Evolutionary conservation across 345 rosid species (phyloP), one percentile per base, ranked within the genome.

Genomic region (Capsella bursapastoris): DNA sequence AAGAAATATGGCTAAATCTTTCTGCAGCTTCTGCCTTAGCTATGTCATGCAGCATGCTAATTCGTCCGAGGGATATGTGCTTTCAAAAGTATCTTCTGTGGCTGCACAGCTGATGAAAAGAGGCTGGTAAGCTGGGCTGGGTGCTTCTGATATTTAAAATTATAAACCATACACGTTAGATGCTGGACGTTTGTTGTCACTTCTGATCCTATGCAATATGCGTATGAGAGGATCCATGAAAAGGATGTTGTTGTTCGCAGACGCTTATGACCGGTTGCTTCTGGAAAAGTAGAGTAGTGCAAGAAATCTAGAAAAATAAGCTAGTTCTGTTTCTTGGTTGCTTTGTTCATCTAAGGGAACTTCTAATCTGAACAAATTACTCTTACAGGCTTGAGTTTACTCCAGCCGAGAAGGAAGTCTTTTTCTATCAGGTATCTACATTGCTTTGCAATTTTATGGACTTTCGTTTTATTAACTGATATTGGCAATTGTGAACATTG

Each of bases 91-190:
- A 61, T 92, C 97, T 78, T 95, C 98, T 34, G 99, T 95, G 76
- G 97, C 98, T 61, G 96, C 96, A 65, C 98, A 95, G 60, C 78
- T 95, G 85, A 81, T 95, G 84, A 95, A 95, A 86, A 89, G 99
- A 76, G 99, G 99, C 79, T 95, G 99, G 99, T 94, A 81, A 84
- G 88, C 79, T 60, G 62, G 10, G 48, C 38, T 78, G 53, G 25
- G 4, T 49, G 34, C 62, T 66, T 66, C 59, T 57, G 49, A 25
- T 52, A 50, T 35, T 66, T 9, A 7, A 18, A 72, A 5, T 45
- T 22, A 58, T 56, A 12, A 37, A 22, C 29, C 71, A 70, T 69
- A 45, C 18, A 27, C 25, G 27, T 27, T 62, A 61, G 52, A 62
- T 55, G 43, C 22, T 76, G 35, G 69, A 62, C 32, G 57, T 55